These are phyloP conservation scores for Chrysanthemum makinoi DNA, from an alignment of 129 eudicot species.

Conservation along the genomic window DNA sequence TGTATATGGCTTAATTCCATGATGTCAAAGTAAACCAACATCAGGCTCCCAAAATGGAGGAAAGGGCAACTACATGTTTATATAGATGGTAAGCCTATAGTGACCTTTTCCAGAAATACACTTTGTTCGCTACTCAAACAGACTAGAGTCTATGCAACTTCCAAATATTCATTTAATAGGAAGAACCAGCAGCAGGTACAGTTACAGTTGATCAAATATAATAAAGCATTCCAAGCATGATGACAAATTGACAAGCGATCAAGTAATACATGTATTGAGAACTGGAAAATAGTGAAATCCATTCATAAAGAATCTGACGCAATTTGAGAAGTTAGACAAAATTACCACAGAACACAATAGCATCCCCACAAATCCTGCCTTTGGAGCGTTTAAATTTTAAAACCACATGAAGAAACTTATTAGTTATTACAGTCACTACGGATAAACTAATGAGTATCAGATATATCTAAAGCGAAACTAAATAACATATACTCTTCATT, in stretches of 20 bases:
- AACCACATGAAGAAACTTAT: constrained; percentile 10
- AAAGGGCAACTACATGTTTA: neutral
- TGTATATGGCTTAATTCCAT: neutral
- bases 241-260: neutral
- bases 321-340: neutral
- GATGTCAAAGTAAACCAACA: neutral
- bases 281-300: neutral
- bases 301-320: neutral
- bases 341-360: neutral
- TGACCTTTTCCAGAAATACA: neutral
- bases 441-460: no score
- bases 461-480: neutral
- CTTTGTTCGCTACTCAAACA: neutral
- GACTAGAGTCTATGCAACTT: neutral
- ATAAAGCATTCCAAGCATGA: neutral
- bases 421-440: neutral
- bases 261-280: neutral
- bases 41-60: neutral
- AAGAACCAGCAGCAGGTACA: constrained; percentile 3
- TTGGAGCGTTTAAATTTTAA: neutral
- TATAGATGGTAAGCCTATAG: neutral
- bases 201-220: neutral
- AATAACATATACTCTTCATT: neutral
- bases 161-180: neutral
- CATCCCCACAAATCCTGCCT: neutral